phyloP scores from a whole-genome alignment of 352 stramenopile genomes.

The Phytopythium oedochilum region DNA sequence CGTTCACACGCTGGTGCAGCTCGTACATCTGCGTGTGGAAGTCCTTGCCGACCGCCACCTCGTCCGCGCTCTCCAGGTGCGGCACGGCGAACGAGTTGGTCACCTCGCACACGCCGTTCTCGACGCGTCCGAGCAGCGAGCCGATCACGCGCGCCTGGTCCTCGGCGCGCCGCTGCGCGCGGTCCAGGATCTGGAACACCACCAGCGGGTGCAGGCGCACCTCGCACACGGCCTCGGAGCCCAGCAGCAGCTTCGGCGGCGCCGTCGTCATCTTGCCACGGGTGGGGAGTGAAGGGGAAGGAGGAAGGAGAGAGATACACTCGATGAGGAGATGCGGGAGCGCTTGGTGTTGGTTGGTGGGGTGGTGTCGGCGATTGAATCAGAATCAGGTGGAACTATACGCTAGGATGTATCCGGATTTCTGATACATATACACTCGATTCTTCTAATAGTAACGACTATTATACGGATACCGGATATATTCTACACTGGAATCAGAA shows the following conservation, averaged over 20 bases:
- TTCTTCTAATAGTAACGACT: too few species aligned
- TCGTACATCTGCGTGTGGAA: constrained; percentile 98
- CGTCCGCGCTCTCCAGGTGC: constrained; percentile 94
- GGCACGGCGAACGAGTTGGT: constrained; percentile 97
- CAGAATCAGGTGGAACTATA: too few species aligned
- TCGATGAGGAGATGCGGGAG: too few species aligned
- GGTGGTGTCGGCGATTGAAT: too few species aligned
- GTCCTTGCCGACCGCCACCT: constrained; percentile 97
- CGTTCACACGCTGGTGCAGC: constrained; percentile 93
- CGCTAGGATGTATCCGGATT: too few species aligned
- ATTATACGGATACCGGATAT: too few species aligned
- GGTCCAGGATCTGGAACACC: constrained; percentile 96
- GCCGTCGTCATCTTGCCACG: constrained; percentile 9
- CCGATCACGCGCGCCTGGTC: constrained; percentile 95
- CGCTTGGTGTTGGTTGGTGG: too few species aligned
- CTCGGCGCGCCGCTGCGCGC: constrained; percentile 92
- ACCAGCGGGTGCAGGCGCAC: constrained; percentile 95
- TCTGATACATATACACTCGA: too few species aligned
- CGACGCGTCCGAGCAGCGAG: constrained; percentile 92
- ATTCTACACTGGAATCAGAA: too few species aligned
- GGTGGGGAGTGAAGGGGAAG: background rate
- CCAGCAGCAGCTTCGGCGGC: constrained; percentile 46
- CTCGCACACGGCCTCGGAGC: constrained; percentile 76
- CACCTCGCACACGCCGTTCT: constrained; percentile 87
- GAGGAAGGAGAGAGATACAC: background rate